Percentiles rank a stretch among this genome's conserved stretches.
Evolutionary conservation across 2,329 filamentous ascomycete genomes (phyloP).

Genomic region (Chrysoporthe austroafricana): DNA sequence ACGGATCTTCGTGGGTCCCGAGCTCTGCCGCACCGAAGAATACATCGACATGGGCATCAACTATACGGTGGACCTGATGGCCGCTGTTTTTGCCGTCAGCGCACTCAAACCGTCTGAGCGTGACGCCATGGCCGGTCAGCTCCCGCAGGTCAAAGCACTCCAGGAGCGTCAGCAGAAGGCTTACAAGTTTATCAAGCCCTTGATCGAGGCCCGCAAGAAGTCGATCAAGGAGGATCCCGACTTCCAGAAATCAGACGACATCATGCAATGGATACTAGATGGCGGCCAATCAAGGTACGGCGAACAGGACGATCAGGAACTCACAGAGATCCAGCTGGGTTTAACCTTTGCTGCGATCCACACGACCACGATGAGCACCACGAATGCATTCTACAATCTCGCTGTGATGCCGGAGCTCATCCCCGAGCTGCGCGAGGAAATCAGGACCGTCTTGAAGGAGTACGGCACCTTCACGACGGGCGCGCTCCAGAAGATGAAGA

Average conservation of each 20-base stretch:
- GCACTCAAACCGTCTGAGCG: slow-evolving; percentile 39
- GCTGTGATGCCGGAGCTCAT: slow-evolving; percentile 54
- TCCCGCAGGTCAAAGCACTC: slow-evolving; percentile 42
- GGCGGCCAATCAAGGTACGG: slow-evolving; percentile 42
- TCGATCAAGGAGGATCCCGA: slow-evolving; percentile 30
- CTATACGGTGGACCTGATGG: slow-evolving; percentile 49
- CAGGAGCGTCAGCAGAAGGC: slow-evolving; percentile 39
- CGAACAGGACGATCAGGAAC: slow-evolving; percentile 38
- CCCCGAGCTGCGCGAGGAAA: slow-evolving; percentile 56
- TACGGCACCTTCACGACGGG: slow-evolving; percentile 36
- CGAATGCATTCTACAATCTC: slow-evolving; percentile 57
- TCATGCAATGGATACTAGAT: slow-evolving; percentile 51
- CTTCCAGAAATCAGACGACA: slow-evolving; percentile 46
- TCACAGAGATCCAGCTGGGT: slow-evolving; percentile 47
- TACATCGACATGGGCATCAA: slow-evolving; percentile 53
- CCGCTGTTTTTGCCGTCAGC: slow-evolving; percentile 38
- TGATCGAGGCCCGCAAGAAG: slow-evolving; percentile 39
- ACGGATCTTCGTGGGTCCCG: slow-evolving; percentile 51
- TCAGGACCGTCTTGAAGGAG: slow-evolving; percentile 42
- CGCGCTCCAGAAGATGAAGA: slow-evolving; percentile 40
- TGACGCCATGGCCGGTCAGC: slow-evolving; percentile 37
- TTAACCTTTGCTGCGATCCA: slow-evolving; percentile 56
- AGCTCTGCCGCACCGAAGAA: slow-evolving; percentile 48
- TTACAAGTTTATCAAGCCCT: slow-evolving; percentile 41
- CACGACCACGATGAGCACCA: slow-evolving; percentile 50